A percentile compares a stretch with the other conserved stretches of the same genome.
Conservation (phyloP, 2,329 filamentous ascomycete species). For the Juglanconis oblonga region DNA sequence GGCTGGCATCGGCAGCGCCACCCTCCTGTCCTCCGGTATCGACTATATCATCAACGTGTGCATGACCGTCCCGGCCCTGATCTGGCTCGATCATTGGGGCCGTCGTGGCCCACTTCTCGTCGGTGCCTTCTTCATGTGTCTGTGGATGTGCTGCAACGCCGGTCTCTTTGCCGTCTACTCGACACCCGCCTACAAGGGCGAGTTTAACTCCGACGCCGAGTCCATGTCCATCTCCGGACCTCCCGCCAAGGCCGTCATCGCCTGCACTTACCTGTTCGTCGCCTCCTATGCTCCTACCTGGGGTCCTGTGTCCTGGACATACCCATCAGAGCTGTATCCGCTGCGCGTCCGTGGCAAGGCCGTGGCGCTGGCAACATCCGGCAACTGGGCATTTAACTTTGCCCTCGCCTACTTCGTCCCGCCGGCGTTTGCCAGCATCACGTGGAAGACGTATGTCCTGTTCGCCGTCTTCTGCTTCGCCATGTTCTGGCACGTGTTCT, state of each 20-base stretch:
- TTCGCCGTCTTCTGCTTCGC: slow-evolving; percentile 32
- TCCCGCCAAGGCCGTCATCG: slow-evolving; percentile 57
- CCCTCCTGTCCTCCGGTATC: slow-evolving; percentile 65
- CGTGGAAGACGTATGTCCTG: slow-evolving; percentile 33
- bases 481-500: slow-evolving; percentile 33
- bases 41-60: slow-evolving; percentile 78
- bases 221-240: slow-evolving; percentile 46
- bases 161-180: slow-evolving; percentile 43
- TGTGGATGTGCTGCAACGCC: slow-evolving; percentile 45
- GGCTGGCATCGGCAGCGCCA: slow-evolving; percentile 61
- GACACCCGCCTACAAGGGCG: slow-evolving; percentile 27
- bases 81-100: slow-evolving; percentile 74
- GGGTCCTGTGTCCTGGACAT: slow-evolving; percentile 44
- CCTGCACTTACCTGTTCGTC: slow-evolving; percentile 64
- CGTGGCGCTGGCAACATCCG: slow-evolving; percentile 31
- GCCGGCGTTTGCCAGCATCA: slow-evolving; percentile 34
- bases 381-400: slow-evolving; percentile 40
- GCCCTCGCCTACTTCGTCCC: slow-evolving; percentile 38
- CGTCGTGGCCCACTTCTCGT: slow-evolving; percentile 66
- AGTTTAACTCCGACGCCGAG: slow-evolving; percentile 39
- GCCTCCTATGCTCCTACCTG: slow-evolving; percentile 46
- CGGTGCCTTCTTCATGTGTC: slow-evolving; percentile 62
- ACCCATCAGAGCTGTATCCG: slow-evolving; percentile 46
- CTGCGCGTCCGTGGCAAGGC: slow-evolving; percentile 37
- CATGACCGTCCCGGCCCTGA: slow-evolving; percentile 72